phyloP scores from a whole-genome alignment of 2,329 filamentous ascomycete species.

The Allantophomopsis lycopodina region DNA sequence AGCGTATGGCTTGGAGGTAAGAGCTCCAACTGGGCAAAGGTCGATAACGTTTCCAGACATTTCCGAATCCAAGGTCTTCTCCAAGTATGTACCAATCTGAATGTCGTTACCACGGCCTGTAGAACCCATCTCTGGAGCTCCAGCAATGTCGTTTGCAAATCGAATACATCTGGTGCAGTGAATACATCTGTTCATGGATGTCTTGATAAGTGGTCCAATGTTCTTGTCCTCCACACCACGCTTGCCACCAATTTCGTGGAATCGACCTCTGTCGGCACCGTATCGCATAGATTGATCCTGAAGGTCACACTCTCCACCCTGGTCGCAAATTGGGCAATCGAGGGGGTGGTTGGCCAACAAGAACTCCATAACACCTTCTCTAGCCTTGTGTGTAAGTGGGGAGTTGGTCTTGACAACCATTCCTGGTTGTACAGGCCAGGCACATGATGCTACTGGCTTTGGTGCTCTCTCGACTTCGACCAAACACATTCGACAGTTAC shows the following conservation, averaged over 20 bases:
- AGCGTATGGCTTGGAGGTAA: constrained; percentile 94
- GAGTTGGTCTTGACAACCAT: constrained; percentile 99
- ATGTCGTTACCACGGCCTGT: constrained; percentile 92
- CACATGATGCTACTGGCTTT: constrained; percentile 95
- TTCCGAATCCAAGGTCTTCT: constrained; percentile 86
- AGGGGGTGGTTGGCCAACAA: constrained; percentile 90
- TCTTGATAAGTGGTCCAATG: constrained; percentile 95
- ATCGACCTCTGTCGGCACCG: constrained; percentile 86
- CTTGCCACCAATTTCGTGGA: constrained; percentile 93
- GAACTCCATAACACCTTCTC: constrained; percentile 99
- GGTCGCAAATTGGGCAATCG: constrained; percentile 95
- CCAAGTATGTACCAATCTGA: constrained; percentile 96
- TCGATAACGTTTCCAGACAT: constrained; percentile 97
- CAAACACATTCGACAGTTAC: constrained; percentile 99
- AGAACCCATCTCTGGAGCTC: constrained; percentile 88
- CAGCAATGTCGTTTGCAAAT: constrained; percentile 94
- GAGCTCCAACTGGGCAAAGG: constrained; percentile 89
- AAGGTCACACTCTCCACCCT: constrained; percentile 96
- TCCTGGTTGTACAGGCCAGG: constrained; percentile 95
- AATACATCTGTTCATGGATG: constrained; percentile 99
- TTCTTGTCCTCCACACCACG: constrained; percentile 99
- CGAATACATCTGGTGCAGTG: constrained; percentile 97
- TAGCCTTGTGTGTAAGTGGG: constrained; percentile 88
- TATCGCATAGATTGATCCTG: constrained; percentile 99
- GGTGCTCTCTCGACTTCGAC: constrained; percentile 95